Evolutionary conservation across 352 stramenopile species (phyloP).

Genomic region (Phytophthora ramorum): DNA sequence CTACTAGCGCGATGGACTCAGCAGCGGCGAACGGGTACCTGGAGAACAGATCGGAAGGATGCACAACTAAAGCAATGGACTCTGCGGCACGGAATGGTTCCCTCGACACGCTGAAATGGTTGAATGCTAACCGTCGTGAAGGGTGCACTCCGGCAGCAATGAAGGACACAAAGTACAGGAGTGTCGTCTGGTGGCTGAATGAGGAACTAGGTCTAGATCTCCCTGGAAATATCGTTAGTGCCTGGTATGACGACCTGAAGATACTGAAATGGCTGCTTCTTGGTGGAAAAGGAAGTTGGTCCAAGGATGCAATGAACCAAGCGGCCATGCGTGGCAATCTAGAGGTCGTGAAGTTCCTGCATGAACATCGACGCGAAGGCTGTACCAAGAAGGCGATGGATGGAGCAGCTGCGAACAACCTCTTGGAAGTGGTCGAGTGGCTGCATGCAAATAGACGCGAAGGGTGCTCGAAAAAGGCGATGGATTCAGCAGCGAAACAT

Average conservation of each 20-base stretch:
- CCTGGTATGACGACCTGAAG: slow-evolving; percentile 7
- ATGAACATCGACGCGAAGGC: slow-evolving; percentile 12
- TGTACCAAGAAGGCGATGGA: slow-evolving; percentile 15
- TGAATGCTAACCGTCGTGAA: slow-evolving; percentile 15
- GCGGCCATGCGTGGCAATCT: slow-evolving; percentile 23
- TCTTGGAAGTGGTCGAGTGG: slow-evolving; percentile 12
- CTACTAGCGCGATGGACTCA: neutral
- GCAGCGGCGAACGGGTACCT: slow-evolving; percentile 10
- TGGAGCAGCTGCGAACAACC: slow-evolving; percentile 3
- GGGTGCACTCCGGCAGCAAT: slow-evolving; percentile 5
- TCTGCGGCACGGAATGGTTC: slow-evolving; percentile 8
- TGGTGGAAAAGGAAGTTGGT: slow-evolving; percentile 13
- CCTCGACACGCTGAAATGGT: slow-evolving; percentile 13
- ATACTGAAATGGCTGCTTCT: slow-evolving; percentile 22
- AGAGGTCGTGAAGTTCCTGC: slow-evolving; percentile 17
- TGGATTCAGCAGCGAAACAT: slow-evolving; percentile 5
- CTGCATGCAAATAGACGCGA: slow-evolving; percentile 7
- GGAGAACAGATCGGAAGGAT: slow-evolving; percentile 7
- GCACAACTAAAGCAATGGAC: slow-evolving; percentile 8
- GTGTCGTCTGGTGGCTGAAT: slow-evolving; percentile 17
- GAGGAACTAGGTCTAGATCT: neutral
- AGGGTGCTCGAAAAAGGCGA: slow-evolving; percentile 5
- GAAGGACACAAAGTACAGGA: neutral
- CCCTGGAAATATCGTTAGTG: neutral
- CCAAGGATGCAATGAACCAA: slow-evolving; percentile 17